Conservation (phyloP, 163 green algal genomes). For the Scenedesmus sp. region DNA sequence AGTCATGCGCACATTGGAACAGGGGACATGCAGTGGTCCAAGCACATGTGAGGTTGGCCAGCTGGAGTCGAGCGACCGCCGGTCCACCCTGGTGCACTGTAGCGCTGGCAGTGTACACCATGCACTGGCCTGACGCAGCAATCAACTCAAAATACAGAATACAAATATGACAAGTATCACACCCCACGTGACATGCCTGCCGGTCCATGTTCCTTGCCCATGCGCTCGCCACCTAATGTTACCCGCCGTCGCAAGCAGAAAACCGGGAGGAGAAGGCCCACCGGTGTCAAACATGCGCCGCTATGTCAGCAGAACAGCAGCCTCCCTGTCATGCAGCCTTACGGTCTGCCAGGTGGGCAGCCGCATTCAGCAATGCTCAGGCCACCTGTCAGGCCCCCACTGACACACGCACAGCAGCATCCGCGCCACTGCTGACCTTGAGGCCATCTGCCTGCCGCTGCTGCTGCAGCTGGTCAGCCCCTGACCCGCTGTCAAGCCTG, state of each 20-base stretch:
- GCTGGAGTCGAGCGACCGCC: not conserved
- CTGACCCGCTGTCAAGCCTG: not conserved
- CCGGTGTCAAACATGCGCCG: too few relatives aligned
- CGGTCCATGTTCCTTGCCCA: not conserved
- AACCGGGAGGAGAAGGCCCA: too few relatives aligned
- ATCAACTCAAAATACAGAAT: not conserved
- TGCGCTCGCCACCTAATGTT: too few relatives aligned
- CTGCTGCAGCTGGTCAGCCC: not conserved
- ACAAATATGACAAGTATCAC: not conserved
- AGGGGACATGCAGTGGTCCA: not conserved
- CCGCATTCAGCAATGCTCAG: not conserved
- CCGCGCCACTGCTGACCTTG: not conserved
- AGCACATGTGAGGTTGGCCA: not conserved
- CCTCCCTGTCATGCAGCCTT: not conserved
- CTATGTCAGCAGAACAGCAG: not conserved
- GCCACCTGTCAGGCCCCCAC: not conserved
- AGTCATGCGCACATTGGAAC: not conserved
- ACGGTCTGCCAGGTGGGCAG: not conserved
- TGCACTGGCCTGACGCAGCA: not conserved
- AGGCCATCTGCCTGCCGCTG: not conserved
- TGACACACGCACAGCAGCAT: not conserved
- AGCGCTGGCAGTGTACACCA: not conserved
- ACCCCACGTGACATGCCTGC: too few relatives aligned
- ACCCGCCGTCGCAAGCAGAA: not conserved
- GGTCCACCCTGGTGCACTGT: not conserved